phyloP scores from a whole-genome alignment of 176 grass and related monocot genomes.

The Carex cristatella region DNA sequence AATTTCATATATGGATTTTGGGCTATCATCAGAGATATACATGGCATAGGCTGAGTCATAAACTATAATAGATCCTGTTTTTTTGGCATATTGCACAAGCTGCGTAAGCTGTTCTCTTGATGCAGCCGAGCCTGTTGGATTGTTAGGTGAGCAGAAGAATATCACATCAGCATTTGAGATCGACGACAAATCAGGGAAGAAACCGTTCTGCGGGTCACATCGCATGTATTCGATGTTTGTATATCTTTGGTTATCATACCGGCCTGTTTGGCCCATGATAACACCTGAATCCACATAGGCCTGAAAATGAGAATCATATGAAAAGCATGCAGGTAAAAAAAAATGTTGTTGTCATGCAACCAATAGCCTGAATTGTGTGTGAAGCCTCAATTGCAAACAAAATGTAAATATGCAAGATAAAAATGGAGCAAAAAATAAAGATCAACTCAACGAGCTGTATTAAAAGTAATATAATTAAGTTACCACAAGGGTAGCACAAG shows the following conservation, averaged over 20 bases:
- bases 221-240: conserved; percentile 81
- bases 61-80: conserved; percentile 81
- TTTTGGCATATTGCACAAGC: conserved; percentile 81
- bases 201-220: conserved; percentile 88
- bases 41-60: conserved; percentile 99
- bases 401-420: background rate
- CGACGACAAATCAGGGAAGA: conserved; percentile 79
- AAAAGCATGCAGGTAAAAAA: background rate
- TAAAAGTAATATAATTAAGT: background rate
- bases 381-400: background rate
- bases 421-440: background rate
- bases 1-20: conserved; percentile 89
- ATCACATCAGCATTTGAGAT: conserved; percentile 71
- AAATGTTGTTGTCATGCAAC: background rate
- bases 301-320: conserved; percentile 25
- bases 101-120: conserved; percentile 62
- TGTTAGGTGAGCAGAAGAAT: conserved; percentile 96
- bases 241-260: conserved; percentile 83
- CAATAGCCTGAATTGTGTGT: background rate
- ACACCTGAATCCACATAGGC: conserved; percentile 96
- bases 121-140: conserved; percentile 79
- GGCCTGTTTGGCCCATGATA: conserved; percentile 75
- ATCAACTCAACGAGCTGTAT: background rate
- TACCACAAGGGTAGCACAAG: background rate
- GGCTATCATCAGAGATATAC: conserved; percentile 35